phyloP scores from a whole-genome alignment of 2,329 filamentous ascomycete genomes.

The Diplocarpon rosae region DNA sequence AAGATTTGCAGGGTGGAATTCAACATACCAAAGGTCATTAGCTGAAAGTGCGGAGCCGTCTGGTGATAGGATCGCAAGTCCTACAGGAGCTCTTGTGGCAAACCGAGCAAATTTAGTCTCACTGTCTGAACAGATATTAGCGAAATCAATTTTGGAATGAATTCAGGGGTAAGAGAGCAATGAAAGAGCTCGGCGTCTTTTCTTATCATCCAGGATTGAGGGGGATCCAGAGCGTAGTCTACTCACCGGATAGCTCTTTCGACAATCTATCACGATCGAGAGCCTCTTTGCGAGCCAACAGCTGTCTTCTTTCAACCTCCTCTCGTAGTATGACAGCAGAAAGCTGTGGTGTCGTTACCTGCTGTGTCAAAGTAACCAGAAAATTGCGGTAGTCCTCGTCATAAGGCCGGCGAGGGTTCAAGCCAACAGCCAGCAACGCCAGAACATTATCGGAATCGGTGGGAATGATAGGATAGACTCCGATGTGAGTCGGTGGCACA shows the following conservation, averaged over 20 bases:
- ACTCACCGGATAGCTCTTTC: slow-evolving; percentile 43
- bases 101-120: slow-evolving; percentile 58
- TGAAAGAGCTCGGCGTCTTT: too few species aligned
- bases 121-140: slow-evolving; percentile 30
- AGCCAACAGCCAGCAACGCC: slow-evolving; percentile 56
- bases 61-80: slow-evolving; percentile 58
- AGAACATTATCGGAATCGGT: slow-evolving; percentile 53
- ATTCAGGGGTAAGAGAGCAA: too few species aligned
- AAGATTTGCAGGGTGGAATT: too few species aligned
- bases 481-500: slow-evolving; percentile 50
- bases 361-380: slow-evolving; percentile 43
- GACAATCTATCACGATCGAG: slow-evolving; percentile 56
- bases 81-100: slow-evolving; percentile 61
- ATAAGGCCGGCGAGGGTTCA: slow-evolving; percentile 61
- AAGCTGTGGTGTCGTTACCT: slow-evolving; percentile 61
- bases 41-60: slow-evolving; percentile 37
- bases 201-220: too few species aligned
- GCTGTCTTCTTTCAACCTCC: slow-evolving; percentile 46
- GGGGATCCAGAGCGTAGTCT: too few species aligned
- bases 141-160: too few species aligned
- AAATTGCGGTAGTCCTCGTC: slow-evolving; percentile 64
- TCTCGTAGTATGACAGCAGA: slow-evolving; percentile 62
- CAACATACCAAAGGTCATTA: slow-evolving; percentile 12
- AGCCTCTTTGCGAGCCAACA: slow-evolving; percentile 52
- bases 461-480: slow-evolving; percentile 58